Base-by-base conservation (phyloP, 139 green algal species). In the Chlorella sp. region DNA sequence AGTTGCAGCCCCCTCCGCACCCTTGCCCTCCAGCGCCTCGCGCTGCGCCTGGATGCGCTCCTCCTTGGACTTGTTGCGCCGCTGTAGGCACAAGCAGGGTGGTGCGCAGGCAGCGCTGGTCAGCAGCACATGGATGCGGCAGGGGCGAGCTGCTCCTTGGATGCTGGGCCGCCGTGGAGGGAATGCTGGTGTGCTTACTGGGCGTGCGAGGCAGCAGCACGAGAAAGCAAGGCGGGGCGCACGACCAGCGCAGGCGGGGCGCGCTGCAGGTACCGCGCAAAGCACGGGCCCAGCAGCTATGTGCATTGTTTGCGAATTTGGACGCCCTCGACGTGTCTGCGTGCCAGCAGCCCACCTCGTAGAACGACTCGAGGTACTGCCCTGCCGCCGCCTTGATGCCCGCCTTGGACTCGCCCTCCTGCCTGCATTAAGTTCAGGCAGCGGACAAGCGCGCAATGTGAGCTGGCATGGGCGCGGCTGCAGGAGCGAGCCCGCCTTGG, bases 331-430 rank as follows among this genome's bases (percentile, higher is more conserved):
- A n/a, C n/a, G n/a, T n/a, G n/a, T n/a, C n/a, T n/a, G n/a, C n/a
- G 48, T 13, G 14, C 17, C 34, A 14, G 8, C 30, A 11, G 2
- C 67, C 9, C 67, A 85, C 80, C 74, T 82, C 51, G 44, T 91
- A 90, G 60, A 90, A 91, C 41, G 72, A 54, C 62, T 88, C 81
- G 41, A 93, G 80, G 73, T 88, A 91, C 69, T 46, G 64, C 22
- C 60, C 60, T 30, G 90, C 86, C 14, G 87, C 80, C 24, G 78
- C 32, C 46, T 86, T 73, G 4, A 86, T 41, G 30, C 58, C 73
- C 36, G 76, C 56, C 58, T 90, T 88, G 44, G 89, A 32, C 32
- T 90, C 87, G 9, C 84, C 81, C 46, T 89, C 75, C 36, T 84
- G 36, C 70, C 72, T 80, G 72, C 81, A 80, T 6, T 30, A 43